A percentile compares a stretch with the other conserved stretches of the same genome.
Evolutionary conservation across 2,329 filamentous ascomycete species (phyloP).

Genomic region (Neocucurbitaria cava): DNA sequence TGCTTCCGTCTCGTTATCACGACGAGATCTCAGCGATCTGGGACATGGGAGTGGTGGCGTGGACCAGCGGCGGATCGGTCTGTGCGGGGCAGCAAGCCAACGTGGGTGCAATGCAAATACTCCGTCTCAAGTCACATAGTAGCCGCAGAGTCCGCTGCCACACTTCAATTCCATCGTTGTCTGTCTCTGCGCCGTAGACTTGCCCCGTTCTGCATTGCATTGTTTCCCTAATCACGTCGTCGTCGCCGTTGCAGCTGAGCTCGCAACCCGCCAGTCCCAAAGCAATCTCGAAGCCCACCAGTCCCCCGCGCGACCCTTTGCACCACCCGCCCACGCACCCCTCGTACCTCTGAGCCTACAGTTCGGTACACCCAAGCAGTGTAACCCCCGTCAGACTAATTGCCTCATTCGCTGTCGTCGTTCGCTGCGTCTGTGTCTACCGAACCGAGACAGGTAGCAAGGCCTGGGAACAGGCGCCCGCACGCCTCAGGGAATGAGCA

Average conservation of each 20-base stretch:
- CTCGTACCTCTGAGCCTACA: conserved; percentile 2
- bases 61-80: conserved; percentile 16
- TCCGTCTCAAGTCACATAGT: conserved; percentile 18
- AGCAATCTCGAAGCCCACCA: conserved; percentile 6
- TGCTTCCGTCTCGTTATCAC: conserved; percentile 5
- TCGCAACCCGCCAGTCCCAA: conserved; percentile 9
- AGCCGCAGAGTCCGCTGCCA: conserved; percentile 8
- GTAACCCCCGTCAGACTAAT: background rate
- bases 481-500: conserved; percentile 48
- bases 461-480: conserved; percentile 37
- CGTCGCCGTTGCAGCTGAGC: conserved; percentile 18
- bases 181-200: conserved; percentile 1
- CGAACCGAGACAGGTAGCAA: conserved; percentile 21
- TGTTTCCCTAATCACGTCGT: conserved; percentile 3
- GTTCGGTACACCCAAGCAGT: conserved; percentile 9
- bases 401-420: conserved; percentile 5
- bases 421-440: conserved; percentile 14
- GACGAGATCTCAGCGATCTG: conserved; percentile 14
- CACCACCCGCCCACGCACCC: conserved; percentile 18
- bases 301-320: conserved; percentile 17
- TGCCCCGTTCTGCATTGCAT: conserved; percentile 12
- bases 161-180: conserved; percentile 6
- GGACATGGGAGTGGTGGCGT: conserved; percentile 7
- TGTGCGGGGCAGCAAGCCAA: conserved; percentile 24
- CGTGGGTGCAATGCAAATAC: conserved; percentile 25